Evolutionary conservation across 495 filamentous ascomycete species (phyloP), one percentile per base, ranked within the genome.

Genomic region (Aspergillus sparsus): DNA sequence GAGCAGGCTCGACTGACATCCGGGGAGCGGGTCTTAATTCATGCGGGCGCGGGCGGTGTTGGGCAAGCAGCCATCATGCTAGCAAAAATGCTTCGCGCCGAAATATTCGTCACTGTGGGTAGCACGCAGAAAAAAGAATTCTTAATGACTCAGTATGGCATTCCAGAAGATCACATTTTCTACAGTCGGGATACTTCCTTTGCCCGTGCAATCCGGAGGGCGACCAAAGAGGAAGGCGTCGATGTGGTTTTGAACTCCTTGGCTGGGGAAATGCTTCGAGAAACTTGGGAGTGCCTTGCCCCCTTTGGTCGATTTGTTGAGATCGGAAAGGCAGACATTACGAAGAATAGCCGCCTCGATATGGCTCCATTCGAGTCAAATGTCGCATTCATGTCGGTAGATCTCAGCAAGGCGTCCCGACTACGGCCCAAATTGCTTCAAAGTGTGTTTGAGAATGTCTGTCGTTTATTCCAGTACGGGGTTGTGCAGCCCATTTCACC

Each of bases 181-280:
- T 77, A 76, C 33, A 82, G 74, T 50, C 66, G 76, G 45, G 76
- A 81, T 37, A 62, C 72, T 3, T 69, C 67, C 3, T 86, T 85
- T 51, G 67, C 67, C 0, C 68, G 75, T 39, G 77, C 76, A 15
- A 62, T 86, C 16, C 71, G 80, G 44, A 63, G 75, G 21, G 68
- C 71, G 35, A 88, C 84, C 0, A 56, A 73, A 0, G 75, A 73
- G 2, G 55, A 68, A 3, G 86, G 87, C 0, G 83, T 87, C 2
- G 83, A 88, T 52, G 67, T 82, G 7, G 72, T 87, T 3, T 65
- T 87, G 6, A 85, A 84, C 62, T 77, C 78, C 0, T 52, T 81
- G 6, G 54, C 69, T 0, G 77, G 78, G 0, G 74, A 82, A 15
- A 57, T 67, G 8, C 66, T 83, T 0, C 74, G 67, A 5, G 76